phyloP scores from a whole-genome alignment of 2,329 filamentous ascomycete species.

The Grosmannia serpens region DNA sequence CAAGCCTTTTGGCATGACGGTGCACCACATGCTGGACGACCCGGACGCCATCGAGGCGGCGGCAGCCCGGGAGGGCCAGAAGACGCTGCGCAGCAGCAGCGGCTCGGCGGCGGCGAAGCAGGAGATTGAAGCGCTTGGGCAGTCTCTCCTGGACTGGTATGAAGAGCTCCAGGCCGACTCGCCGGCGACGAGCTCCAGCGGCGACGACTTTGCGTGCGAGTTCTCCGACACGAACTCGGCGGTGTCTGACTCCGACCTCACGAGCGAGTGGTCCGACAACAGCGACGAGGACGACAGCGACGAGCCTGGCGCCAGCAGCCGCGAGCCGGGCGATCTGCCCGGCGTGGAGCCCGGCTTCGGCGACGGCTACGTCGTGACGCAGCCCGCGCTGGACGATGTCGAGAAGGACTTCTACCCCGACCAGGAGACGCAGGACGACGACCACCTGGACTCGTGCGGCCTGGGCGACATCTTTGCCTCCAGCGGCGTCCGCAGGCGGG shows the following conservation, averaged over 20 bases:
- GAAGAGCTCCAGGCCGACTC: constrained; percentile 24
- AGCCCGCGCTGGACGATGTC: constrained; percentile 83
- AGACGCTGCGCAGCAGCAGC: constrained; percentile 14
- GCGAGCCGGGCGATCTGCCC: constrained; percentile 62
- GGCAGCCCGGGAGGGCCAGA: constrained; percentile 7
- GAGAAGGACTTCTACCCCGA: constrained; percentile 71
- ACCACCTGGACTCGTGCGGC: constrained; percentile 70
- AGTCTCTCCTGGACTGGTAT: constrained; percentile 29
- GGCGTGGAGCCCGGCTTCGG: constrained; percentile 66
- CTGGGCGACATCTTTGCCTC: constrained; percentile 82
- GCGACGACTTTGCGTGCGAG: constrained; percentile 46
- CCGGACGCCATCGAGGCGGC: constrained; percentile 29
- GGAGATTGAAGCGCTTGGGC: constrained; percentile 18
- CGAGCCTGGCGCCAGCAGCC: constrained; percentile 6
- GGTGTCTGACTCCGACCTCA: constrained; percentile 38
- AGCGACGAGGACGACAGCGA: constrained; percentile 29
- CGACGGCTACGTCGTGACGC: constrained; percentile 71
- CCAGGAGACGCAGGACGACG: constrained; percentile 59
- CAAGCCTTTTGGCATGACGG: constrained; percentile 83
- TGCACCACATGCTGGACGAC: constrained; percentile 89
- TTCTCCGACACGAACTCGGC: constrained; percentile 50
- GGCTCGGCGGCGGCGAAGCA: constrained; percentile 16
- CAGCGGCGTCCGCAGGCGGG: constrained; percentile 72
- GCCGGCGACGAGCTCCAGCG: constrained; percentile 27
- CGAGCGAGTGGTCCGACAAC: constrained; percentile 36